Base-by-base conservation (phyloP, 1,139 yeast species). In the Kodamaea suecica region DNA sequence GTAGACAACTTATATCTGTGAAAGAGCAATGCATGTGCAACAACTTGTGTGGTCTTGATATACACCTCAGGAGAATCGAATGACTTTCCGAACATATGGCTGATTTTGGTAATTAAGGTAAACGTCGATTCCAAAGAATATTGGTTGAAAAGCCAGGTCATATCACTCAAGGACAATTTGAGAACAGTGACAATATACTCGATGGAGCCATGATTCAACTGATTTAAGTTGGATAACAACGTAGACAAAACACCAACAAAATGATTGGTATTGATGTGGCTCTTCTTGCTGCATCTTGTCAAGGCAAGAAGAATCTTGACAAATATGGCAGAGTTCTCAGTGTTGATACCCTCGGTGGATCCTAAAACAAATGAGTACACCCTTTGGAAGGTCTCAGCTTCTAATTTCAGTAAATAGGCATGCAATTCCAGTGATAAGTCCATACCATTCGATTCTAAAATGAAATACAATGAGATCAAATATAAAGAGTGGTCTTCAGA, bases 1-100 rank as follows among this genome's bases (percentile, higher is more conserved):
- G 83, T 78, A 0, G 80, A 66, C 21, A 87, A 61, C 48, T 90
- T 76, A 52, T 66, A 76, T 36, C 96, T 72, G 47, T 87, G 94
- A 51, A 75, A 73, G 17, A 85, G 61, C 9, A 88, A 56, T 2
- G 84, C 59, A 21, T 65, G 69, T 0, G 90, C 78, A 20, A 79
- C 45, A 0, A 73, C 56, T 37, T 71, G 75, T 1, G 76, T 61
- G 2, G 71, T 42, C 6, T 51, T 44, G 3, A 60, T 43, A 48
- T 67, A 78, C 1, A 66, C 31, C 1, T 43, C 47, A 2, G 49
- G 41, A 4, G 31, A 25, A 2, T 29, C 43, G 23, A 26, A 29
- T 6, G 19, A 15, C 19, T 23, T 26, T 14, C 24, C 34, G 31
- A 35, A 23, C 5, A 20, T 13, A 9, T 26, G 13, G 4, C 61